These are phyloP conservation scores for Radiomyces spectabilis DNA, from an alignment of 192 early-diverging fungal genomes.

Conservation along the genomic window DNA sequence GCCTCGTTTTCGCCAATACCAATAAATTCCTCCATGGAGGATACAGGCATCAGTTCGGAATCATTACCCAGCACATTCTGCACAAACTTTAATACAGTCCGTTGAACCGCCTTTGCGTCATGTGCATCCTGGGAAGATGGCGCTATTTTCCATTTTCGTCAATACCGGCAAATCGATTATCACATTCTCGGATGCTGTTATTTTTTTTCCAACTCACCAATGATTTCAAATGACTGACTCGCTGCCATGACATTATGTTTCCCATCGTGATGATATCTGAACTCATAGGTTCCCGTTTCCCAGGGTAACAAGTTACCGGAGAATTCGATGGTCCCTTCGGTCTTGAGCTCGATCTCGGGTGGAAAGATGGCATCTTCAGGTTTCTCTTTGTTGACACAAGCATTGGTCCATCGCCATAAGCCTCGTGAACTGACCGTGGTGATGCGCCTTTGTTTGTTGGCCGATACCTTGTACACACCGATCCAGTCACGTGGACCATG, in stretches of 20 bases:
- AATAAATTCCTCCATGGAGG: conserved; percentile 39
- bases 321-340: conserved; percentile 54
- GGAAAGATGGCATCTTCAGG: neutral
- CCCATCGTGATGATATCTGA: conserved; percentile 81
- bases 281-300: conserved; percentile 81
- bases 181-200: too few relatives aligned
- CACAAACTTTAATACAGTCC: conserved; percentile 30
- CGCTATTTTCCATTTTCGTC: neutral
- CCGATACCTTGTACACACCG: conserved; percentile 75
- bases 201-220: conserved; percentile 24
- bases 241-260: conserved; percentile 70
- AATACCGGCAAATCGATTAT: too few relatives aligned
- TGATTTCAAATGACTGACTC: conserved; percentile 76
- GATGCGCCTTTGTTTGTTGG: conserved; percentile 63
- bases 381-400: neutral
- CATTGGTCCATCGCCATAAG: conserved; percentile 49
- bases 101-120: conserved; percentile 28
- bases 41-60: conserved; percentile 33
- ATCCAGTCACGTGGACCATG: conserved; percentile 83
- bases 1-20: conserved; percentile 49
- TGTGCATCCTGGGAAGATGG: conserved; percentile 8
- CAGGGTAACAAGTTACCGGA: conserved; percentile 67
- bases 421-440: conserved; percentile 67
- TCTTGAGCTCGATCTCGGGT: neutral
- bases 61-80: conserved; percentile 41